Base-by-base conservation (phyloP, 2,329 filamentous ascomycete species). In the Zasmidium citrigriseum region DNA sequence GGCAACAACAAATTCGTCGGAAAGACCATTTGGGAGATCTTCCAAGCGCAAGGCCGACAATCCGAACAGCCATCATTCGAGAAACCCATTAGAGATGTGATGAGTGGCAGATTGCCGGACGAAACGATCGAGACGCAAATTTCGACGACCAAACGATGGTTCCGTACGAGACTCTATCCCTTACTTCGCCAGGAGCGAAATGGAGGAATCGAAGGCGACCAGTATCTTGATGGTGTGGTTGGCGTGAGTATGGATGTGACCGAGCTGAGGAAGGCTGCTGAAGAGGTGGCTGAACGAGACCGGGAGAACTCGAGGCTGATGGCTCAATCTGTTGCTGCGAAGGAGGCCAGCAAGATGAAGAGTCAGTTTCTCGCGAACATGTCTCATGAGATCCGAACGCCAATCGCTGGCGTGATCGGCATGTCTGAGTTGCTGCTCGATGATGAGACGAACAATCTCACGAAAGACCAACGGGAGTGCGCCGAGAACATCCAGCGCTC, bases 211-310 rank as follows among this genome's bases (percentile, higher is more conserved):
- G 79, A 79, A 63, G 75, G 75, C 14, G 78, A 83, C 14, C 73
- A 77, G 2, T 82, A 78, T 51, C 80, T 91, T 20, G 86, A 90
- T 62, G 89, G 89, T 1, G 88, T 90, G 1, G 90, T 91, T 57
- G 89, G 88, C 1, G 84, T 92, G n/a, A 87, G 88, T 47, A 89
- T 91, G 83, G 89, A 93, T 67, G 85, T 92, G 4, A 92, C 89
- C 0, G 88, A 91, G 66, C 73, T 91, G 24, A 87, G 87, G 63
- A 78, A 83, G 57, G 82, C 86, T 54, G 88, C 88, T 64, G 77
- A 82, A 45, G 85, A 87, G 41, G 72, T 91, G 14, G 80, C 83
- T 58, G 79, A 82, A 58, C 85, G 89, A 66, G 85, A 86, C 46
- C 61, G 64, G 5, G 88, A 90, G 66, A 93, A 91, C 67, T 80